These are phyloP conservation scores for Trichopus zeylanicus DNA, from an alignment of 116 monocot species.

Conservation along the genomic window DNA sequence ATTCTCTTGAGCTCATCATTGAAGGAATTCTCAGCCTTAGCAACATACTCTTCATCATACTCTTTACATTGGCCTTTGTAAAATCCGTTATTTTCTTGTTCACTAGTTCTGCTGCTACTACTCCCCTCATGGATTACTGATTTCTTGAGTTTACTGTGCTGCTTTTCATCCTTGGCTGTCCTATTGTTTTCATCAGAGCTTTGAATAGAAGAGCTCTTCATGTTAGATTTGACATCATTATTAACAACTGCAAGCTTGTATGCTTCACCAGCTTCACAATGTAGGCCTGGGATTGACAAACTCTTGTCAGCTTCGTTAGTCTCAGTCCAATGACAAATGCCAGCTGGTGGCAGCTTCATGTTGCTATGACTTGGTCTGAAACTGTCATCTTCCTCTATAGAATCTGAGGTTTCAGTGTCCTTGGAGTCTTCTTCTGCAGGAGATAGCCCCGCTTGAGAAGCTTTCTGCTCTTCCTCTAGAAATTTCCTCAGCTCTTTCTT, in stretches of 20 bases:
- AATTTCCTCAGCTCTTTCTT: conserved; percentile 59
- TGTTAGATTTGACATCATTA: neutral
- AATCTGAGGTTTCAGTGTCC: neutral
- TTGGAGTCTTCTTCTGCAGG: conserved; percentile 9
- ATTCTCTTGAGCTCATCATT: conserved; percentile 23
- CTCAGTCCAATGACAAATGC: no score
- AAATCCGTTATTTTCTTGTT: neutral
- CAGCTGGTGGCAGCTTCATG: no score
- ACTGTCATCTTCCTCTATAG: conserved; percentile 7
- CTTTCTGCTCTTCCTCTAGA: conserved; percentile 58
- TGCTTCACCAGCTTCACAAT: neutral
- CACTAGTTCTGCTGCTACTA: conserved; percentile 3
- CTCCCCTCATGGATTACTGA: conserved; percentile 6
- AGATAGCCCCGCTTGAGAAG: conserved; percentile 33
- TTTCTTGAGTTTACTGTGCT: conserved; percentile 17
- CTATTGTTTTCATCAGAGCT: neutral
- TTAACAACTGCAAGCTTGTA: neutral
- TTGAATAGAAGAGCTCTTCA: neutral
- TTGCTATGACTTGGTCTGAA: neutral
- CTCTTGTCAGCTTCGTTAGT: no score
- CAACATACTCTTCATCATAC: neutral
- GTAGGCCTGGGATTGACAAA: neutral
- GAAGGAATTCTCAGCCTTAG: conserved; percentile 3
- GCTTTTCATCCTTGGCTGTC: no score
- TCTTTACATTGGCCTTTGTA: neutral